Evolutionary conservation across 345 rosid genomes (phyloP).

Genomic region (Syzygium grande): DNA sequence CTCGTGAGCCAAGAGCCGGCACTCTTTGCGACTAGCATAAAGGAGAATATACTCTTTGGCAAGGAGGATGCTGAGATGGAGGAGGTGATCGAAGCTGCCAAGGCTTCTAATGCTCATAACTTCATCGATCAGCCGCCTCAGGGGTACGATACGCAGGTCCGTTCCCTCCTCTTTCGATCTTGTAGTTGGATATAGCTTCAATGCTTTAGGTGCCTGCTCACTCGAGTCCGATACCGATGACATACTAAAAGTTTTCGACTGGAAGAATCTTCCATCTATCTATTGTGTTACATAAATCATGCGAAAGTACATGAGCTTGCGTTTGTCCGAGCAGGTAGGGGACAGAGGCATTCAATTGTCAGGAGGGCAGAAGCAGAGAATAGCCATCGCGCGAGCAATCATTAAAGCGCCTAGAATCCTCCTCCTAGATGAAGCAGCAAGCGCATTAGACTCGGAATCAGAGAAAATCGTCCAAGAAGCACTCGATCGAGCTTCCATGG

Average conservation of each 20-base stretch:
- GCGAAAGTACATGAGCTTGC: background rate
- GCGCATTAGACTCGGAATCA: constrained; percentile 74
- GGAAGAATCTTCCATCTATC: background rate
- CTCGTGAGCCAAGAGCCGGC: constrained; percentile 75
- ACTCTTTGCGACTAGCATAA: constrained; percentile 66
- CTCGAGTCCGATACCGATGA: background rate
- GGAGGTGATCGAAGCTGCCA: constrained; percentile 52
- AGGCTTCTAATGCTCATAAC: constrained; percentile 60
- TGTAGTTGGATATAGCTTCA: background rate
- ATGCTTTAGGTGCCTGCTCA: background rate
- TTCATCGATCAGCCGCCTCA: constrained; percentile 57
- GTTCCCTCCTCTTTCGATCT: background rate
- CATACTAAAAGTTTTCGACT: background rate
- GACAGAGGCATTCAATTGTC: constrained; percentile 79
- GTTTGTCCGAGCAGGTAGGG: constrained; percentile 38
- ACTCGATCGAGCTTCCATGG: constrained; percentile 48
- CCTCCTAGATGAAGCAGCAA: constrained; percentile 75
- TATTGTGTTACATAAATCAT: background rate
- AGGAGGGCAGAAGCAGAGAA: constrained; percentile 82
- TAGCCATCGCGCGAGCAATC: constrained; percentile 71
- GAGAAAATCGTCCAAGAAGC: constrained; percentile 69
- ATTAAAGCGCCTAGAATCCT: constrained; percentile 62
- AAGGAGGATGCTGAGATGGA: constrained; percentile 53
- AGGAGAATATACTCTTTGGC: constrained; percentile 68
- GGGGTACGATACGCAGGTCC: constrained; percentile 72